A percentile compares a stretch with the other conserved stretches of the same genome.
Conservation (phyloP, 2,329 filamentous ascomycete genomes). For the Exophiala aquamarina region DNA sequence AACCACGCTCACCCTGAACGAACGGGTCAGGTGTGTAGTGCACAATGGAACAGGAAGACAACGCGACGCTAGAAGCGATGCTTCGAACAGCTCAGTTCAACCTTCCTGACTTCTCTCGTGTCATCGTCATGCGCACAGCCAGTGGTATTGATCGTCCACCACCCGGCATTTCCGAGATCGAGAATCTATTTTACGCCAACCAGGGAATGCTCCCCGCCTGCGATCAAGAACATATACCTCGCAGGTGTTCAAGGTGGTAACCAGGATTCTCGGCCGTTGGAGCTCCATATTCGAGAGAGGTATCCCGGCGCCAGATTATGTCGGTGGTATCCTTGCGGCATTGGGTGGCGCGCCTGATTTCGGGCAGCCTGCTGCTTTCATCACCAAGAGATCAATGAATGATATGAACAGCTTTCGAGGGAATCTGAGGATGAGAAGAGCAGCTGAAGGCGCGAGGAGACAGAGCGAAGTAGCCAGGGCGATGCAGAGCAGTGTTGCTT, state of each 20-base stretch:
- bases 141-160: slow-evolving; percentile 72
- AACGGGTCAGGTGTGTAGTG: slow-evolving; percentile 69
- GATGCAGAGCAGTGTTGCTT: too few relatives aligned
- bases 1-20: slow-evolving; percentile 64
- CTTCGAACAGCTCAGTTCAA: slow-evolving; percentile 58
- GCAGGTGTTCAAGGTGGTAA: slow-evolving; percentile 66
- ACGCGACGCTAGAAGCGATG: slow-evolving; percentile 66
- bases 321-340: slow-evolving; percentile 70
- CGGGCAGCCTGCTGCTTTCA: slow-evolving; percentile 40
- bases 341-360: slow-evolving; percentile 67
- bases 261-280: slow-evolving; percentile 64
- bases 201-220: slow-evolving; percentile 65
- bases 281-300: slow-evolving; percentile 58
- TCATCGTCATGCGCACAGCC: slow-evolving; percentile 68
- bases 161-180: slow-evolving; percentile 53
- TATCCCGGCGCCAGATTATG: slow-evolving; percentile 61
- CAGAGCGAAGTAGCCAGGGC: too few relatives aligned
- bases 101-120: slow-evolving; percentile 63
- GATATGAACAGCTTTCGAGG: slow-evolving; percentile 41
- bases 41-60: slow-evolving; percentile 72
- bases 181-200: slow-evolving; percentile 60
- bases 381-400: slow-evolving; percentile 5
- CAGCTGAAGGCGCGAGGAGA: slow-evolving; percentile 9
- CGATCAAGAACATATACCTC: slow-evolving; percentile 65
- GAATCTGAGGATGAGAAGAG: slow-evolving; percentile 23